Evolutionary conservation across 2,329 filamentous ascomycete genomes (phyloP), one percentile per base, ranked within the genome.

Genomic region (Mycosphaerella sp.): DNA sequence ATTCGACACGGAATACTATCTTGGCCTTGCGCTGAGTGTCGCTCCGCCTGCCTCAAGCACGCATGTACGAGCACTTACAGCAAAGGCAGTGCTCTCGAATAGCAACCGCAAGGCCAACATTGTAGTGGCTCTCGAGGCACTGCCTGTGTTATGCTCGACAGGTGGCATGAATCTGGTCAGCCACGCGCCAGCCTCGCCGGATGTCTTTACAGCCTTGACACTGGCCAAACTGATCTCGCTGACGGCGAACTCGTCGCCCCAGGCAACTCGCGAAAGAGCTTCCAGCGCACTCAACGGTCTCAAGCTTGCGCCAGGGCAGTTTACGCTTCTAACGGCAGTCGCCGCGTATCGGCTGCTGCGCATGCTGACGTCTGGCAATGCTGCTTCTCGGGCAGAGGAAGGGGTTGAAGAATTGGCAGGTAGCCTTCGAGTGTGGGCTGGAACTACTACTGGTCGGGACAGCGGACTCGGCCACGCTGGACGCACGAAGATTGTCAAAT

Each of bases 21-120:
- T 95, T 32, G 77, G 82, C 0, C 76, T 88, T 34, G 89, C 91
- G 2, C 77, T 89, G 58, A 79, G 80, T 54, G 80, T 83, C 6
- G 88, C 91, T 0, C 92, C 92, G 0, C 82, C 86, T 38, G 87
- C 86, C 10, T 95, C 89, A 1, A 81, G 82, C 21, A 85, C 87
- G 2, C 77, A 81, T 48, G 74, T 79, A 9, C 75, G 82, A 43
- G 78, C 80, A 11, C 71, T 83, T 4, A 79, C 80, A 10, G 79
- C 81, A 58, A 80, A 80, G 63, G 78, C 81, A 6, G 74, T 84
- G 2, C 74, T 84, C 31, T 74, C 78, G n/a, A 76, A 80, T 49
- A 69, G 74, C 6, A 72, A 78, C 51, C 77, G 80, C 34, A 70
- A 77, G 12, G 60, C 69, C 23, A 77, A 78, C 61, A 78, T 83